These are phyloP conservation scores for Centrapalus pauciflorus DNA, from an alignment of 129 eudicot species.

Conservation along the genomic window DNA sequence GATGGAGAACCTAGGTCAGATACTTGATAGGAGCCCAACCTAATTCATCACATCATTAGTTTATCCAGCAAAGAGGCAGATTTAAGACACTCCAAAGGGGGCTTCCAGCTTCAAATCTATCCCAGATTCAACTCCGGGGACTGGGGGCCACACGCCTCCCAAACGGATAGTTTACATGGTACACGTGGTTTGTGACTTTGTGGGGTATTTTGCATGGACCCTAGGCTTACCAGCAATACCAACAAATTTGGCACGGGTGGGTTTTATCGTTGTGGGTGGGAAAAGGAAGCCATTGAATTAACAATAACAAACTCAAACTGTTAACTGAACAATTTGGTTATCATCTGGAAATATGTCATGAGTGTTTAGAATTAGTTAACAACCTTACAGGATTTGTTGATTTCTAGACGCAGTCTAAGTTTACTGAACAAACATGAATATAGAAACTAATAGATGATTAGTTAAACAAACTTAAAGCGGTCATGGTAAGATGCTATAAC, in stretches of 20 bases:
- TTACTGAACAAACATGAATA: not conserved
- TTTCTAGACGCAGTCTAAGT: not conserved
- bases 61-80: constrained; percentile 15
- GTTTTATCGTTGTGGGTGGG: too few species aligned
- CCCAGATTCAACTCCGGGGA: too few species aligned
- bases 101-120: too few species aligned
- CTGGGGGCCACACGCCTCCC: too few species aligned
- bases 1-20: not conserved
- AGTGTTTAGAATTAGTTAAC: not conserved
- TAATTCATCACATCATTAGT: not conserved
- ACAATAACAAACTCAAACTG: not conserved
- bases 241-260: too few species aligned
- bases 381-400: not conserved
- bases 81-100: too few species aligned
- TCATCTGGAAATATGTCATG: not conserved
- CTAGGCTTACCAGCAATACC: too few species aligned
- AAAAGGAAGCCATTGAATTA: not conserved
- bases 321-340: not conserved
- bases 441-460: not conserved
- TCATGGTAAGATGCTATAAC: not conserved
- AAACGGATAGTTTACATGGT: too few species aligned
- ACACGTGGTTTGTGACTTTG: too few species aligned
- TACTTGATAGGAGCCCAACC: not conserved
- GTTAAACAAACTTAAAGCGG: not conserved
- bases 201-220: too few species aligned